Evolutionary conservation across 306 rosid genomes (phyloP).

Genomic region (Trichosanthes truncata): DNA sequence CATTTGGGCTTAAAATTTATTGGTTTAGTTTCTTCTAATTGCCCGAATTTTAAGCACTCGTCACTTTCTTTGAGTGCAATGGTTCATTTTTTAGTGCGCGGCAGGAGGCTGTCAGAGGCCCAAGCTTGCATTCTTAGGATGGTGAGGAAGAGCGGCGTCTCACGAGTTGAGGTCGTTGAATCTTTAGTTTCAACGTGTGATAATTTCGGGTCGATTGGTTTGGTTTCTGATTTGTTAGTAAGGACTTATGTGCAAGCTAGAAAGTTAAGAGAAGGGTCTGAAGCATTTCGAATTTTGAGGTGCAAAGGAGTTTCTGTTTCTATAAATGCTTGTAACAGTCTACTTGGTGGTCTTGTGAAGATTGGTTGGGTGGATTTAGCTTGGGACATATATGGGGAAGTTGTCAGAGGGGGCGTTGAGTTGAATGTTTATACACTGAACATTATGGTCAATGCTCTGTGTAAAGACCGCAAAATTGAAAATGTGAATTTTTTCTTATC

Average conservation of each 20-base stretch:
- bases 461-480: conserved; percentile 54
- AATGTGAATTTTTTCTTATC: conserved; percentile 36
- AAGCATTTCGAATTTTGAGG: conserved; percentile 43
- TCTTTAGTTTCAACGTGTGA: conserved; percentile 28
- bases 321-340: conserved; percentile 67
- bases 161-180: conserved; percentile 46
- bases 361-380: conserved; percentile 84
- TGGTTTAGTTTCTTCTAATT: conserved; percentile 17
- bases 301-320: conserved; percentile 40
- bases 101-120: conserved; percentile 55
- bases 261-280: conserved; percentile 73
- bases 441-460: conserved; percentile 81
- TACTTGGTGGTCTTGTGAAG: conserved; percentile 70
- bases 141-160: conserved; percentile 61
- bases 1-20: conserved; percentile 26
- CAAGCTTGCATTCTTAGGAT: conserved; percentile 60
- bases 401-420: conserved; percentile 29
- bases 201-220: conserved; percentile 7
- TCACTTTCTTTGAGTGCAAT: conserved; percentile 43
- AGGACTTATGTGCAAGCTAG: conserved; percentile 83
- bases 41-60: conserved; percentile 44
- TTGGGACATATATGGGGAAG: conserved; percentile 48
- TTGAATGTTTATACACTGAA: conserved; percentile 71
- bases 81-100: conserved; percentile 43
- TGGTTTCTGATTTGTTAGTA: conserved; percentile 56